Evolutionary conservation across 495 filamentous ascomycete genomes (phyloP).

Genomic region (Hyaloscypha variabilis): DNA sequence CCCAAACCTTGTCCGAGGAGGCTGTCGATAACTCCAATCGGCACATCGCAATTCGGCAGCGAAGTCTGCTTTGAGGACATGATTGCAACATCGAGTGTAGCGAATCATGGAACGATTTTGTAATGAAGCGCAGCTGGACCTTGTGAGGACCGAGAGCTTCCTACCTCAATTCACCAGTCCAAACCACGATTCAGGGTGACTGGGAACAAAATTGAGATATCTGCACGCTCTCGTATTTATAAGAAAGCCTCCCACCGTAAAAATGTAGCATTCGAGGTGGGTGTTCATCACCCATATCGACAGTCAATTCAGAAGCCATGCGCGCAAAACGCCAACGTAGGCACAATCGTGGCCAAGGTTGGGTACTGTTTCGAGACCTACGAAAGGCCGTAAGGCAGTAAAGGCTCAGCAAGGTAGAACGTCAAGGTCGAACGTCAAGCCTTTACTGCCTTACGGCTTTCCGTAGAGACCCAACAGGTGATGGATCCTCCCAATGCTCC

Average conservation of each 20-base stretch:
- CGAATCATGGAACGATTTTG: background rate
- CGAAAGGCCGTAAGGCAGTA: no score
- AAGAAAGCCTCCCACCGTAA: background rate
- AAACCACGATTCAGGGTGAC: background rate
- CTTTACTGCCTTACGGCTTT: no score
- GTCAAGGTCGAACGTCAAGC: no score
- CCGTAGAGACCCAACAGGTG: no score
- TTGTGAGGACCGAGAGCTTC: background rate
- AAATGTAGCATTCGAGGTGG: background rate
- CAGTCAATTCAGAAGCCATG: background rate
- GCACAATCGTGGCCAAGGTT: background rate
- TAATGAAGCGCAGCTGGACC: background rate
- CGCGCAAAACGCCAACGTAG: background rate
- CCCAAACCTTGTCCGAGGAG: background rate
- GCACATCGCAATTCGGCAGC: background rate
- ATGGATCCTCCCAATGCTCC: background rate
- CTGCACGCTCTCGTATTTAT: no score
- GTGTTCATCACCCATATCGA: background rate
- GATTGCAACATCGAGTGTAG: background rate
- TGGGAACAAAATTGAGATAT: background rate
- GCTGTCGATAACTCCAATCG: background rate
- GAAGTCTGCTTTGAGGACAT: background rate
- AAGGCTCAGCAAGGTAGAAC: no score
- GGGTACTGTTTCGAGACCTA: background rate
- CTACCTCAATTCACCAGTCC: background rate